Conservation (phyloP, 768 basidiomycete species). For the Boletus bicolor region DNA sequence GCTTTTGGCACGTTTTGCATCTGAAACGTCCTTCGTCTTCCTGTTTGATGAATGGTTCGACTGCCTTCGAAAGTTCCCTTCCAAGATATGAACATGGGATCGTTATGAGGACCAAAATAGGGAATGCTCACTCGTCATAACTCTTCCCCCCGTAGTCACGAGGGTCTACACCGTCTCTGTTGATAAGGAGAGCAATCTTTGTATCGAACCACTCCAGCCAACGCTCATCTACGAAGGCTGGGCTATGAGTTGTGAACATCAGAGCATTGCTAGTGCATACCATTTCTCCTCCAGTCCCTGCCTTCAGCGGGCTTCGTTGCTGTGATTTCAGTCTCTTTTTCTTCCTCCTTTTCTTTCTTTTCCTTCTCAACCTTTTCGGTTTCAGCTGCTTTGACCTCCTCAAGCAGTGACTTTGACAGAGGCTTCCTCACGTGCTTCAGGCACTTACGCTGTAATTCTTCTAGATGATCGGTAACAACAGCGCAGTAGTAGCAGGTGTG, state of each 20-base stretch:
- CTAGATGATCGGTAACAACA: conserved; percentile 86
- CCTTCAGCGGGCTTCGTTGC: conserved; percentile 38
- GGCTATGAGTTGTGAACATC: conserved; percentile 9
- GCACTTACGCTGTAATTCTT: conserved; percentile 95
- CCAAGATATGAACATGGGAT: conserved; percentile 13
- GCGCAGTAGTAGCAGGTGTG: conserved; percentile 98
- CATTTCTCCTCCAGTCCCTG: conserved; percentile 62
- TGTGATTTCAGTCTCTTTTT: conserved; percentile 37
- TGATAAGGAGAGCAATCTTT: conserved; percentile 78
- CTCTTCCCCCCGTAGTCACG: conserved; percentile 87
- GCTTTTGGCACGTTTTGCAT: conserved; percentile 94
- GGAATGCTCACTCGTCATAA: conserved; percentile 74
- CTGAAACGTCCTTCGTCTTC: conserved; percentile 97
- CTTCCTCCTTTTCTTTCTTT: conserved; percentile 44
- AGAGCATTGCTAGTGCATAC: conserved; percentile 36
- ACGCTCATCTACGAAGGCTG: conserved; percentile 59
- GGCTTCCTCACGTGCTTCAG: conserved; percentile 86
- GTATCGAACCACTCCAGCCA: conserved; percentile 90
- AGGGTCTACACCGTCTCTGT: conserved; percentile 77
- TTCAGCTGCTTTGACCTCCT: conserved; percentile 59
- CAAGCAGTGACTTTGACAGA: conserved; percentile 55
- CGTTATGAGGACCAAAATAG: conserved; percentile 2
- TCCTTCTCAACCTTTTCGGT: conserved; percentile 44
- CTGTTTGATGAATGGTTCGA: conserved; percentile 82
- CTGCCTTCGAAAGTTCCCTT: conserved; percentile 79